Evolutionary conservation across 2,329 filamentous ascomycete genomes (phyloP).

Genomic region (Clonostachys byssicola): DNA sequence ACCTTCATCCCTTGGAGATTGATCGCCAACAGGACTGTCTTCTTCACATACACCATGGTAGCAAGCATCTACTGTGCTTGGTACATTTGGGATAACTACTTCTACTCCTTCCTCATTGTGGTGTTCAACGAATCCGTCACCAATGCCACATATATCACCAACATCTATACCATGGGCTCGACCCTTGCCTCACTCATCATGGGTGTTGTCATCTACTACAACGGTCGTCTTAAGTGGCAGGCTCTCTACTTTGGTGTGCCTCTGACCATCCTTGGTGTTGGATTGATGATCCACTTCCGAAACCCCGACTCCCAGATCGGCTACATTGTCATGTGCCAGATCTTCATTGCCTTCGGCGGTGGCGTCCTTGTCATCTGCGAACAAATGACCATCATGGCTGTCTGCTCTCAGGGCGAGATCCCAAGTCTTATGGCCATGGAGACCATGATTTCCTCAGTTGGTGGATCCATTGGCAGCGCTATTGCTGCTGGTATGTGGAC

Average conservation of each 20-base stretch:
- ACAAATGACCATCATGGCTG: conserved; percentile 54
- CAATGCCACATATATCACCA: conserved; percentile 39
- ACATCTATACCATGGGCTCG: conserved; percentile 46
- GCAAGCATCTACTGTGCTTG: conserved; percentile 41
- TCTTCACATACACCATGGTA: conserved; percentile 42
- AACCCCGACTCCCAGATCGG: conserved; percentile 31
- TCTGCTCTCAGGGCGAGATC: conserved; percentile 49
- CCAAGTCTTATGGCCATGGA: conserved; percentile 42
- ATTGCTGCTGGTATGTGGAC: conserved; percentile 37
- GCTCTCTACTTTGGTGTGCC: conserved; percentile 37
- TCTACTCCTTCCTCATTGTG: conserved; percentile 51
- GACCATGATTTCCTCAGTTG: conserved; percentile 35
- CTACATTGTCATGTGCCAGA: conserved; percentile 47
- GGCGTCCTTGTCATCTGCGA: conserved; percentile 51
- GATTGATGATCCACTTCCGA: conserved; percentile 28
- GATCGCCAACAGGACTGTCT: conserved; percentile 44
- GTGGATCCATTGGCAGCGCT: conserved; percentile 39
- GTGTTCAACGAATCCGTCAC: conserved; percentile 36
- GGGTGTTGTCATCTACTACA: conserved; percentile 37
- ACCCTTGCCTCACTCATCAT: conserved; percentile 42
- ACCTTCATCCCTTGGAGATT: conserved; percentile 52
- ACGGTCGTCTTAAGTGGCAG: conserved; percentile 44
- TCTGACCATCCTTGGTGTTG: conserved; percentile 48
- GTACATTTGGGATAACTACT: conserved; percentile 50
- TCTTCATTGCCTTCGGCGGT: conserved; percentile 47